Conservation (phyloP, 2,329 filamentous ascomycete species). For the Arachnomyces sp. region DNA sequence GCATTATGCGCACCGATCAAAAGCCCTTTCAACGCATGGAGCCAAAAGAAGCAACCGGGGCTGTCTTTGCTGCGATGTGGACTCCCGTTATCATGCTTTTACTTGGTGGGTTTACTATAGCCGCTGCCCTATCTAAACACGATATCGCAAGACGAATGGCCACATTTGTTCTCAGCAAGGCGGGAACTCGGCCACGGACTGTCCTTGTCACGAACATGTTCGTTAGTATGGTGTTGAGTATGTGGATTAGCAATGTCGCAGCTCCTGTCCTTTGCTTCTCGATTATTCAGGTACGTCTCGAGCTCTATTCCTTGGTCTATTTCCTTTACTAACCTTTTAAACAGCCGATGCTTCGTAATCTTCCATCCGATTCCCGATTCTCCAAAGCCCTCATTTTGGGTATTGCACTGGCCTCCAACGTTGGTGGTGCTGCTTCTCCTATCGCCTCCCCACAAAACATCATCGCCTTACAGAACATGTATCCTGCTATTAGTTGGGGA, state of each 20-base stretch:
- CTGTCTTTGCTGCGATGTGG: conserved; percentile 96
- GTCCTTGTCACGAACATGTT: conserved; percentile 98
- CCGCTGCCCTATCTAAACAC: conserved; percentile 90
- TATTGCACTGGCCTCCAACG: conserved; percentile 89
- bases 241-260: conserved; percentile 98
- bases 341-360: conserved; percentile 84
- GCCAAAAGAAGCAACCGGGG: conserved; percentile 72
- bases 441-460: conserved; percentile 98
- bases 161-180: conserved; percentile 91
- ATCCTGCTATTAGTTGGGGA: conserved; percentile 82
- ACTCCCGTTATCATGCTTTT: conserved; percentile 98
- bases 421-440: conserved; percentile 91
- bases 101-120: conserved; percentile 90
- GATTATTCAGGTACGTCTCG: conserved; percentile 70
- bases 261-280: conserved; percentile 95
- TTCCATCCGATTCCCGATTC: conserved; percentile 84
- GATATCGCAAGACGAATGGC: conserved; percentile 97
- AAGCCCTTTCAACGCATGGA: conserved; percentile 62
- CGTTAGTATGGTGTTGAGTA: conserved; percentile 92
- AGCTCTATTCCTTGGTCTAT: not conserved
- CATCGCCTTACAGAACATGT: conserved; percentile 93
- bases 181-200: conserved; percentile 79
- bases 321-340: conserved; percentile 6
- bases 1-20: conserved; percentile 72
- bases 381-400: conserved; percentile 91